Evolutionary conservation across 2,329 filamentous ascomycete species (phyloP).

Genomic region (Alternaria brassicae): DNA sequence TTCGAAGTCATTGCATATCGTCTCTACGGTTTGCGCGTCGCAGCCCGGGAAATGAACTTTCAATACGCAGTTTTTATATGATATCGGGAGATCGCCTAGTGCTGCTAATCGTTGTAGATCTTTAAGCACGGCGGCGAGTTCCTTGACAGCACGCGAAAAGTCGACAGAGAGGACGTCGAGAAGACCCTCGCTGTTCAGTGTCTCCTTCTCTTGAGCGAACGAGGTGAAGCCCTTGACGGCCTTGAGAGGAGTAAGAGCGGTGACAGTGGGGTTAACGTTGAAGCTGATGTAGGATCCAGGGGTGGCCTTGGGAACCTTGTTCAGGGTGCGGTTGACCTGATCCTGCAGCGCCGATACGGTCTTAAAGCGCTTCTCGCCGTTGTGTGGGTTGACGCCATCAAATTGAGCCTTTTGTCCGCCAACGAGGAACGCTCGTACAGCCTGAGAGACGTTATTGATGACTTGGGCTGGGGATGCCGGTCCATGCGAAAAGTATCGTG

Average conservation of each 20-base stretch:
- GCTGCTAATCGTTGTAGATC: constrained; percentile 80
- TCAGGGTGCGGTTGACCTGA: constrained; percentile 72
- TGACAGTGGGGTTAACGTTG: constrained; percentile 85
- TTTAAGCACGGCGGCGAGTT: constrained; percentile 77
- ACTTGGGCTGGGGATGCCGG: constrained; percentile 88
- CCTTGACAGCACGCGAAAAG: constrained; percentile 85
- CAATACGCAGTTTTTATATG: constrained; percentile 71
- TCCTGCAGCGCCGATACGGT: constrained; percentile 77
- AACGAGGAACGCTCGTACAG: constrained; percentile 90
- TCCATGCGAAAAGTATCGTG: constrained; percentile 88
- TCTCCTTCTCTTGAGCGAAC: constrained; percentile 55
- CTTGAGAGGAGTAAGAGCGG: constrained; percentile 77
- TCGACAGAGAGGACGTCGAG: constrained; percentile 85
- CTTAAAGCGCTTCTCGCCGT: constrained; percentile 81
- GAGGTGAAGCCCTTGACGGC: constrained; percentile 62
- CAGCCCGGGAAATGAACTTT: constrained; percentile 91
- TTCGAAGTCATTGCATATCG: constrained; percentile 85
- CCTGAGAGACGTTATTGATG: constrained; percentile 92
- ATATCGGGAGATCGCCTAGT: constrained; percentile 84
- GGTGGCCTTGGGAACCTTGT: constrained; percentile 61
- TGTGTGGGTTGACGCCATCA: constrained; percentile 72
- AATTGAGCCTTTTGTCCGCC: constrained; percentile 88
- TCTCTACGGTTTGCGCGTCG: constrained; percentile 80
- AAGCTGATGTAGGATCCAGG: constrained; percentile 91
- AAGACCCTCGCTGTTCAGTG: constrained; percentile 81